Evolutionary conservation across 2,329 filamentous ascomycete genomes (phyloP), one percentile per base, ranked within the genome.

Genomic region (Clonostachys sp.): DNA sequence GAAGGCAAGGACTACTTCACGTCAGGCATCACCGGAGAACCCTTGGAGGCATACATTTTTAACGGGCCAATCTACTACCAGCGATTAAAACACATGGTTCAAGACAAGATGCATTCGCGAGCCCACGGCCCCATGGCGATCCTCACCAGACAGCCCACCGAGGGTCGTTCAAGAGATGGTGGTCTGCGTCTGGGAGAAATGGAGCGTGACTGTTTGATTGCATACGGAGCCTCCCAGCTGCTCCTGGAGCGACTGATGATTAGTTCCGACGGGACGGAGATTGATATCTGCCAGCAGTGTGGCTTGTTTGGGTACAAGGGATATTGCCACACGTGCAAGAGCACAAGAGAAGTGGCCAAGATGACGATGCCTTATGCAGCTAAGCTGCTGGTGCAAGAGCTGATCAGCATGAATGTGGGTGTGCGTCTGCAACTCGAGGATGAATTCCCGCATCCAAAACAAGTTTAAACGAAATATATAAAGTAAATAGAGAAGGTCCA

Each of bases 11-110:
- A 99, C 65, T 96, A 91, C 69, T 86, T 99, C 52, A 97, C 94
- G 0, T 91, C 86, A 1, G 94, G 94, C 35, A 92, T 96, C 62
- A 97, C 94, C 0, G 95, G 94, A 58, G 94, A 99, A 69, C 83
- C 89, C 0, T 77, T 97, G 6, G 91, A 95, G 53, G 91, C 91
- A 12, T 97, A 97, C 70, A 91, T 99, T 62, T 99, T 97, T 77
- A 96, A 95, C 64, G 94, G 94, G 0, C 94, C 94, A 12, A 99
- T 99, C 68, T 99, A 96, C 75, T 99, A 99, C 74, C 94, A 99
- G 74, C 95, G 96, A 56, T 82, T 99, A 55, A 99, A 99, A 80
- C 94, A 99, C 78, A 99, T 99, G 94, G 94, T 99, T 5, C 91
- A 97, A 67, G 94, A 99, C 66, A 99, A 99, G 73, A 97, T 99